phyloP scores from a whole-genome alignment of 1,139 yeast genomes.

The Protomyces lactucae-debilis region DNA sequence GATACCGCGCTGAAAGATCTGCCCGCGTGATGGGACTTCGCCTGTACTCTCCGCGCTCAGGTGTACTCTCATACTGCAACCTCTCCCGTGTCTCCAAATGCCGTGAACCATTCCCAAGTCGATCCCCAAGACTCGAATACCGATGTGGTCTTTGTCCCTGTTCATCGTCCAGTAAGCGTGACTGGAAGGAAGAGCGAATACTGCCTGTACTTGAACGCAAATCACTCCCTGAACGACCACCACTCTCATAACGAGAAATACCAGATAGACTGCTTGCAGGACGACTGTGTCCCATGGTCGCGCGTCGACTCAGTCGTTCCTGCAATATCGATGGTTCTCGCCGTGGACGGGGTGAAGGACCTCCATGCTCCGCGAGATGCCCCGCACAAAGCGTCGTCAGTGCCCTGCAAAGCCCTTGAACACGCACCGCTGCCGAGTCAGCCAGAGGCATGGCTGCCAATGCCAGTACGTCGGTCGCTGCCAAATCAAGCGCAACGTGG shows the following conservation, averaged over 20 bases:
- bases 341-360: background rate
- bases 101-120: background rate
- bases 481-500: conserved; percentile 2
- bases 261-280: background rate
- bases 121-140: background rate
- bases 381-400: conserved; percentile 2
- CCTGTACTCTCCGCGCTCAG: background rate
- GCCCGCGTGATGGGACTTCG: background rate
- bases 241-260: background rate
- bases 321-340: background rate
- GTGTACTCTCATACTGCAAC: background rate
- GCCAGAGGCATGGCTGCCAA: background rate
- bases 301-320: background rate
- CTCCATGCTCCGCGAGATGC: background rate
- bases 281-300: background rate
- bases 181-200: background rate
- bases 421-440: background rate
- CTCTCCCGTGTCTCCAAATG: background rate
- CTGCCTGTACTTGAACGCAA: background rate
- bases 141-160: background rate
- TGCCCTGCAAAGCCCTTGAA: background rate
- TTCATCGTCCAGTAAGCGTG: background rate
- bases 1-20: background rate
- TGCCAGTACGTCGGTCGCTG: conserved; percentile 6
- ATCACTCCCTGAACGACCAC: background rate